Percentiles rank a stretch among this genome's conserved stretches.
These are phyloP conservation scores for Colletotrichum nymphaeae DNA, from an alignment of 2,329 filamentous ascomycete genomes.

Conservation along the genomic window DNA sequence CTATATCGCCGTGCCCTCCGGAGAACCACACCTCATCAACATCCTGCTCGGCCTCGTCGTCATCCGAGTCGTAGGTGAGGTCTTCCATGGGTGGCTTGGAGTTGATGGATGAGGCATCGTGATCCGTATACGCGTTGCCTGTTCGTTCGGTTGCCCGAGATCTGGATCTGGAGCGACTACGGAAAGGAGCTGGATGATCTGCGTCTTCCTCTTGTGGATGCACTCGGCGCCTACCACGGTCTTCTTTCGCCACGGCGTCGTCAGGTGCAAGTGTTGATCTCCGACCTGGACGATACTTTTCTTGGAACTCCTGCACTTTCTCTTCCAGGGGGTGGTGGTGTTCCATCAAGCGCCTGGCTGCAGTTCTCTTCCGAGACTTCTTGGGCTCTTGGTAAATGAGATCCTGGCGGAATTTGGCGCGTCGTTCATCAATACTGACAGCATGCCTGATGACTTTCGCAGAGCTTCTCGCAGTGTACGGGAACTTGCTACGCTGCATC, in stretches of 20 bases:
- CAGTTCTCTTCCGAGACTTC: conserved; percentile 38
- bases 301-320: conserved; percentile 41
- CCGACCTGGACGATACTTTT: conserved; percentile 49
- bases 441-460: conserved; percentile 75
- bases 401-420: conserved; percentile 79
- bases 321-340: conserved; percentile 37
- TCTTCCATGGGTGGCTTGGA: conserved; percentile 39
- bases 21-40: conserved; percentile 86
- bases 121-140: neutral
- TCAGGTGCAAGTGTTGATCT: conserved; percentile 31
- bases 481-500: conserved; percentile 85
- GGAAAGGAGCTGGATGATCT: conserved; percentile 54
- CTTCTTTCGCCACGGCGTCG: conserved; percentile 30
- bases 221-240: conserved; percentile 8
- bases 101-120: conserved; percentile 23
- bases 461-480: conserved; percentile 70
- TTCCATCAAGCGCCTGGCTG: conserved; percentile 38
- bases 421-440: conserved; percentile 76
- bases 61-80: conserved; percentile 55
- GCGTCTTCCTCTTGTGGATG: conserved; percentile 37
- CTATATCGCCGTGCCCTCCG: conserved; percentile 82
- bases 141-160: conserved; percentile 23
- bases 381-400: conserved; percentile 67
- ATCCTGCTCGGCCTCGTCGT: conserved; percentile 68
- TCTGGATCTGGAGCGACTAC: conserved; percentile 48